Percentiles rank a stretch among this genome's conserved stretches.
These are phyloP conservation scores for Hypoxylon sp. DNA, from an alignment of 2,329 filamentous ascomycete genomes.

Conservation along the genomic window DNA sequence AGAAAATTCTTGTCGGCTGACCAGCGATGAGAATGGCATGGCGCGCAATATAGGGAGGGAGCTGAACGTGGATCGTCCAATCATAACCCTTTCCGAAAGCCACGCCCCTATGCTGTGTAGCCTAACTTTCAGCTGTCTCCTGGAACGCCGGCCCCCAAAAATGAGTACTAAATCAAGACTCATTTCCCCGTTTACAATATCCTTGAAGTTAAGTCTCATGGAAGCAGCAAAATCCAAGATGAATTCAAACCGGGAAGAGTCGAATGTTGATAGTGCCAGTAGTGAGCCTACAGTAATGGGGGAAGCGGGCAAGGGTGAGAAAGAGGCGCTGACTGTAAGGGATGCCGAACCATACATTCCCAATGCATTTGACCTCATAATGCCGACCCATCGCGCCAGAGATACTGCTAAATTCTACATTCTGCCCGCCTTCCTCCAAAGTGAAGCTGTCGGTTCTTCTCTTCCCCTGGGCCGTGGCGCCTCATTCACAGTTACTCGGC, in stretches of 20 bases:
- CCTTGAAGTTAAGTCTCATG: too few relatives aligned
- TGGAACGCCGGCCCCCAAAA: not conserved
- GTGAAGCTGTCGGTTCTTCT: constrained; percentile 6
- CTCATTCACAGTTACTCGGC: constrained; percentile 10
- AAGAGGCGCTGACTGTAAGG: not conserved
- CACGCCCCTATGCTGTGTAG: not conserved
- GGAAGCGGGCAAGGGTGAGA: not conserved
- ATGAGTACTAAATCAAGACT: too few relatives aligned
- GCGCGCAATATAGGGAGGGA: not conserved
- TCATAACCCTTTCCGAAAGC: not conserved
- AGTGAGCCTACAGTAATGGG: not conserved
- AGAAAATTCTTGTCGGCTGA: constrained; percentile 1
- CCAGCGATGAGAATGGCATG: not conserved
- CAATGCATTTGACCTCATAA: constrained; percentile 4
- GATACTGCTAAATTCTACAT: not conserved
- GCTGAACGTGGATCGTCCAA: not conserved
- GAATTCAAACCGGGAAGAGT: constrained; percentile 11
- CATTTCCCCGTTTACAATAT: not conserved
- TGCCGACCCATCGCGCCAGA: not conserved
- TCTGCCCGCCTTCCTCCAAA: constrained; percentile 1
- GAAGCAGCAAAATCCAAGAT: not conserved
- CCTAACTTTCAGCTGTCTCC: constrained; percentile 4
- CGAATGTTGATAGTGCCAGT: not conserved
- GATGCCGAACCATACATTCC: not conserved
- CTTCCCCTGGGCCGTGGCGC: constrained; percentile 7